Base-by-base conservation (phyloP, 2,329 filamentous ascomycete genomes). In the Hypoxylon sp. region DNA sequence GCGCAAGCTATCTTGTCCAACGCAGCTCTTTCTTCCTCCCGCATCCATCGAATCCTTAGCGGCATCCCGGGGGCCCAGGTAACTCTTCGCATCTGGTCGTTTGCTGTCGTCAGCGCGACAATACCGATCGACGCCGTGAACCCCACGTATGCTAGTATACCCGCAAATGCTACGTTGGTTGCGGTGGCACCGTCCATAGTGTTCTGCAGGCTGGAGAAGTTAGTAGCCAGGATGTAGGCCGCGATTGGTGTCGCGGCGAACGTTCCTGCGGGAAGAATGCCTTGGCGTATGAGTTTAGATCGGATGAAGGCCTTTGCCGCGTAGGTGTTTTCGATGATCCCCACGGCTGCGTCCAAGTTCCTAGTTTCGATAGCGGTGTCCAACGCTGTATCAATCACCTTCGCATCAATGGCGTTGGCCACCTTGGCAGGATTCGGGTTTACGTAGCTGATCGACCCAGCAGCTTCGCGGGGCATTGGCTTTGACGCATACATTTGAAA, bases 21-120 rank as follows among this genome's bases (percentile, higher is more conserved):
- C 0, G 93, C 93, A 3, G 89, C 91, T 22, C 95, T 85, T 81
- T 99, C 94, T 68, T 97, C 93, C 76, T 98, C 95, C 32, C 92
- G 85, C 56, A 97, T 77, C 91, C 94, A 98, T 13, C 95, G 86
- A 72, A 92, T 86, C 65, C 91, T 85, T 67, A 98, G 80, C 20
- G 92, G 90, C 32, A 92, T 90, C 10, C 95, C 95, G 0, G 88
- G 87, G 7, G 90, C 84, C 95, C 95, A 99, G 1, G 92, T 94
- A 4, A 98, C 93, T 19, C 95, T 88, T 72, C 91, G 89, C 92
- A 97, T 97, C 78, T 98, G 93, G 76, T 98, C 94, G 78, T 97
- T 97, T 63, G 90, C 85, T 32, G 94, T 97, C 24, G 92, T 89
- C 62, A 96, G 82, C 7, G 94, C 93, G 37, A 98, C 87, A 43